Evolutionary conservation across 1,284 basidiomycete genomes (phyloP).

Genomic region (Ganoderma resinaceum): DNA sequence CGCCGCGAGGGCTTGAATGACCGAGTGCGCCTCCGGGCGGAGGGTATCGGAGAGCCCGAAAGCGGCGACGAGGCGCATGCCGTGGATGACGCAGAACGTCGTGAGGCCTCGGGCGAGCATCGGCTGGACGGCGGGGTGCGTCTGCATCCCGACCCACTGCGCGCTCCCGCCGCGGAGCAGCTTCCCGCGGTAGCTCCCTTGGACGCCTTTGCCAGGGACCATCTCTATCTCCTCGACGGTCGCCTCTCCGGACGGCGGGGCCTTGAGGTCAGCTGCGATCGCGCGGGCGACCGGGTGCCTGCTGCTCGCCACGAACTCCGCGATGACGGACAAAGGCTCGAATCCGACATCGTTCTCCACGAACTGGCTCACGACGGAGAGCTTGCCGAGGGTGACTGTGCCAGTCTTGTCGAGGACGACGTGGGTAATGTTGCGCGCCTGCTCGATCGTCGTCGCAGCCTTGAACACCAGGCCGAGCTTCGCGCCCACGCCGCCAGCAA

Average conservation of each 20-base stretch:
- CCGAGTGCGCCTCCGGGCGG: constrained; percentile 49
- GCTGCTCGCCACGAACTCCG: constrained; percentile 37
- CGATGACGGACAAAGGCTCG: constrained; percentile 31
- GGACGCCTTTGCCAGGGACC: constrained; percentile 46
- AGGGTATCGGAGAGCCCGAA: constrained; percentile 59
- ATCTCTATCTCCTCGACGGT: constrained; percentile 37
- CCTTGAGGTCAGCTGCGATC: constrained; percentile 34
- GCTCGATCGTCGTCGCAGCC: constrained; percentile 42
- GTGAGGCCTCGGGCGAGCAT: constrained; percentile 40
- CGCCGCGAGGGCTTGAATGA: constrained; percentile 47
- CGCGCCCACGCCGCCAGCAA: constrained; percentile 44
- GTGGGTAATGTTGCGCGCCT: constrained; percentile 40
- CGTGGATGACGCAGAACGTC: constrained; percentile 45
- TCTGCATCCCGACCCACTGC: constrained; percentile 39
- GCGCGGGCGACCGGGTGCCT: constrained; percentile 45
- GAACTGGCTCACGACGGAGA: constrained; percentile 41
- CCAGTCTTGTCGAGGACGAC: constrained; percentile 58
- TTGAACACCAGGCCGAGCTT: constrained; percentile 45
- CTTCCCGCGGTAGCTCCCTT: constrained; percentile 37
- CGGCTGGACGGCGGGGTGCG: constrained; percentile 31
- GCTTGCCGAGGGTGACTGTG: constrained; percentile 47
- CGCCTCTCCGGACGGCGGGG: not conserved
- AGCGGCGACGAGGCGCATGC: constrained; percentile 43
- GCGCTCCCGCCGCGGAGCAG: constrained; percentile 46
- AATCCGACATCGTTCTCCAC: constrained; percentile 29